Conservation (phyloP, 2,329 filamentous ascomycete genomes). For the Orbilia brochopaga region DNA sequence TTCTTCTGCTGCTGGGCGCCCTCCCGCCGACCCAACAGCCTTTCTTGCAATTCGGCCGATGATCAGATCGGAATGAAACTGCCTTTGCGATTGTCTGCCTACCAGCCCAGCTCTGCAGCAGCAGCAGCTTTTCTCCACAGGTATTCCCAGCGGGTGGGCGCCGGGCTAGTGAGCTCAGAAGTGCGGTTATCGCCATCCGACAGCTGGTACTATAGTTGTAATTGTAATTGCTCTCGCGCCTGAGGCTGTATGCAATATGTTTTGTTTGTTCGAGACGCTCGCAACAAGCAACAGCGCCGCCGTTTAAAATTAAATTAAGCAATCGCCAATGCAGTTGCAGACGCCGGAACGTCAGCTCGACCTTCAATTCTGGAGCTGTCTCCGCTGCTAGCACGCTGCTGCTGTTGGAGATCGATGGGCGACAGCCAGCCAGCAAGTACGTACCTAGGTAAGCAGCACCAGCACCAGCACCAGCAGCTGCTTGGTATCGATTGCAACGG, state of each 20-base stretch:
- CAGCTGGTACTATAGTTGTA: not conserved
- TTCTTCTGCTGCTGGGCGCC: not conserved
- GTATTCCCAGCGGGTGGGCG: too few species aligned
- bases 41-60: not conserved
- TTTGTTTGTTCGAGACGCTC: not conserved
- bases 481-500: slow-evolving; percentile 39
- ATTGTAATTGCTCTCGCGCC: not conserved
- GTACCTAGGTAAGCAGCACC: too few species aligned
- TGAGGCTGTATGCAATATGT: not conserved
- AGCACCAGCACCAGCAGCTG: too few species aligned
- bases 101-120: too few species aligned
- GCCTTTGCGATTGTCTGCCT: not conserved
- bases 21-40: not conserved
- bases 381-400: slow-evolving; percentile 19
- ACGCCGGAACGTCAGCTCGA: not conserved
- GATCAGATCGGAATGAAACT: not conserved
- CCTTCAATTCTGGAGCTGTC: slow-evolving; percentile 10
- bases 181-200: too few species aligned
- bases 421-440: slow-evolving; percentile 12
- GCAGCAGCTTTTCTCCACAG: too few species aligned
- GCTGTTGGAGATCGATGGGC: slow-evolving; percentile 33
- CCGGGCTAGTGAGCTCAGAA: too few species aligned
- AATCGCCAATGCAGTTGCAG: too few species aligned
- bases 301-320: not conserved
- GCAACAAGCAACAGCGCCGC: not conserved